phyloP scores from a whole-genome alignment of 768 basidiomycete genomes.

The Paxillus involutus region DNA sequence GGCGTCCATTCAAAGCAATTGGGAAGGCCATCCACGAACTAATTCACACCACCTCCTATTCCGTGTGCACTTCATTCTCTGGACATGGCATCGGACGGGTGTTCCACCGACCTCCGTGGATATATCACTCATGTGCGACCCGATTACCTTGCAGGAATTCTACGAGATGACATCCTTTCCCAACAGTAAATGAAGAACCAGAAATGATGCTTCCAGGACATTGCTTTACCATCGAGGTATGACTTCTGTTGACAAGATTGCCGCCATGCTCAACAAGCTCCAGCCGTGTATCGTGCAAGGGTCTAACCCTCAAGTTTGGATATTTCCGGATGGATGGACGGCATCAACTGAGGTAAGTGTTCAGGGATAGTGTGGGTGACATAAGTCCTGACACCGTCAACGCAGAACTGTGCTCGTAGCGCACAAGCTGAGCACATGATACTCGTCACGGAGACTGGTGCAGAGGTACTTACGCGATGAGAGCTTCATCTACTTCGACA shows the following conservation, averaged over 20 bases:
- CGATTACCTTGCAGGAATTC: not conserved
- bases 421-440: conserved; percentile 92
- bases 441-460: conserved; percentile 74
- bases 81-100: conserved; percentile 86
- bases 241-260: conserved; percentile 2
- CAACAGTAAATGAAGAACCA: conserved; percentile 78
- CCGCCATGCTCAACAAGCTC: not conserved
- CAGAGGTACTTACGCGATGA: conserved; percentile 71
- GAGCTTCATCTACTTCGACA: not conserved
- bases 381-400: not conserved
- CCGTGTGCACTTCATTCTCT: conserved; percentile 68
- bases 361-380: not conserved
- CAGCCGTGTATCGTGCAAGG: conserved; percentile 83
- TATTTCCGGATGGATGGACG: conserved; percentile 93
- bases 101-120: conserved; percentile 85
- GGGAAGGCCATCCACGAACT: conserved; percentile 67
- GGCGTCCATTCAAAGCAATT: conserved; percentile 64
- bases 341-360: conserved; percentile 75
- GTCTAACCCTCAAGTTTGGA: conserved; percentile 60
- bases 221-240: conserved; percentile 90
- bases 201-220: conserved; percentile 82
- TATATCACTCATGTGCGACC: conserved; percentile 68
- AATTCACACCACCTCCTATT: conserved; percentile 41
- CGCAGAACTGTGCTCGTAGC: conserved; percentile 74
- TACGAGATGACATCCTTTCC: not conserved